These are phyloP conservation scores for Macaranga tanarius DNA, from an alignment of 441 rosid species.

Conservation along the genomic window DNA sequence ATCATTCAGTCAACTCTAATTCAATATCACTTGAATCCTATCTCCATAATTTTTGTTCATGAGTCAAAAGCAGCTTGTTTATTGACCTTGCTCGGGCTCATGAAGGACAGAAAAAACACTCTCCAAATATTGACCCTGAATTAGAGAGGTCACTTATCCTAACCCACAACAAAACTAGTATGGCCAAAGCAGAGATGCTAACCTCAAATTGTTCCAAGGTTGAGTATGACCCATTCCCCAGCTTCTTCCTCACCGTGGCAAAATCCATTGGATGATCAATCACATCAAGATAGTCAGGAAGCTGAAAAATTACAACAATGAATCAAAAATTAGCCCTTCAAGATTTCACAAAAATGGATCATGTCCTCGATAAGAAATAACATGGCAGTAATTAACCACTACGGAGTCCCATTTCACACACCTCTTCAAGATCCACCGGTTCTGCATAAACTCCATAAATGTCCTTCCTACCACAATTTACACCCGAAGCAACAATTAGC, in stretches of 20 bases:
- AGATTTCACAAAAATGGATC: not conserved
- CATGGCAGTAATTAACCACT: conserved; percentile 26
- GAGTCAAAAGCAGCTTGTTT: not conserved
- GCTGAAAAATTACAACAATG: conserved; percentile 48
- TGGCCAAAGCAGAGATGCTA: conserved; percentile 23
- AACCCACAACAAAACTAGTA: conserved; percentile 14
- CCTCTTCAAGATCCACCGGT: conserved; percentile 72
- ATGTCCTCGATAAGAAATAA: not conserved
- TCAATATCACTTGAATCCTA: not conserved
- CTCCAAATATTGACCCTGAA: not conserved
- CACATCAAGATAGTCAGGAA: conserved; percentile 85
- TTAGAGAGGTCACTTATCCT: not conserved
- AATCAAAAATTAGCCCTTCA: conserved; percentile 6
- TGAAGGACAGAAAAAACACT: not conserved
- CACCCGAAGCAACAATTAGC: conserved; percentile 21
- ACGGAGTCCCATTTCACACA: conserved; percentile 39
- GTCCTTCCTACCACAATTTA: conserved; percentile 73
- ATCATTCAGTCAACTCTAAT: not conserved
- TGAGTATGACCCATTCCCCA: conserved; percentile 69
- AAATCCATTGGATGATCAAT: conserved; percentile 93
- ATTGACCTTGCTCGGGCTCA: not conserved
- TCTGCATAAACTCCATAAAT: conserved; percentile 90
- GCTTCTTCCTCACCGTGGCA: conserved; percentile 81
- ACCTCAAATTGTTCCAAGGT: conserved; percentile 83
- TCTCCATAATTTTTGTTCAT: not conserved